Evolutionary conservation across 2,329 filamentous ascomycete genomes (phyloP), one percentile per base, ranked within the genome.

Genomic region (Aureobasidium sp.): DNA sequence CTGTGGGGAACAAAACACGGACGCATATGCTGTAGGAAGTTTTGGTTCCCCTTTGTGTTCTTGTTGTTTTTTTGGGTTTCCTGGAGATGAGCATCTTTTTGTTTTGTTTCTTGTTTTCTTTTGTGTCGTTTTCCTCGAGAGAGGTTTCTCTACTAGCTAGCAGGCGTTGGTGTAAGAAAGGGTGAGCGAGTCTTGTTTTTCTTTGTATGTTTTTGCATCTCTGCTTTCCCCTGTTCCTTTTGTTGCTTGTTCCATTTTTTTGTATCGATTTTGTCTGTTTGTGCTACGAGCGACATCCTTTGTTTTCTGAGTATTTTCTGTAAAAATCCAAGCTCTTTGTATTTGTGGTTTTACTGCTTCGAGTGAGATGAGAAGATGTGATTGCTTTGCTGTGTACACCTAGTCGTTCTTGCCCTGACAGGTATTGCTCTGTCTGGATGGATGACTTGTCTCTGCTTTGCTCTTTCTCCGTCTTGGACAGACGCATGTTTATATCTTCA

Each of bases 101-200:
- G 27, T 52, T 8, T 49, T 42, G 39, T 14, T 44, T 11, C 20
- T 14, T 44, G 20, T 51, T 36, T 51, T 5, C 20, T n/a, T 20
- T 51, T 52, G 11, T 31, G n/a, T 51, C 11, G 29, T 6, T 15
- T 11, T 14, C 22, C 22, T 11, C 4, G n/a, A 9, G 17, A n/a
- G n/a, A n/a, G 15, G 20, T 41, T 41, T 3, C 11, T 39, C n/a
- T 29, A 11, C 22, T n/a, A 55, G 51, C 22, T n/a, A 55, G 51
- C 51, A 55, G 51, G 51, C 51, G 51, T 55, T 55, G 51, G 51
- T 55, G 51, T 55, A 55, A 29, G 37, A 55, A 29, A 55, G 37
- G 51, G 36, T n/a, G 31, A 55, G 51, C 51, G 51, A 17, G 1
- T 31, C 15, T 36, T 51, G 29, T 36, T 37, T 37, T 12, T 52